phyloP scores from a whole-genome alignment of 1,284 basidiomycete species.

The Sanguinoderma infundibulare region DNA sequence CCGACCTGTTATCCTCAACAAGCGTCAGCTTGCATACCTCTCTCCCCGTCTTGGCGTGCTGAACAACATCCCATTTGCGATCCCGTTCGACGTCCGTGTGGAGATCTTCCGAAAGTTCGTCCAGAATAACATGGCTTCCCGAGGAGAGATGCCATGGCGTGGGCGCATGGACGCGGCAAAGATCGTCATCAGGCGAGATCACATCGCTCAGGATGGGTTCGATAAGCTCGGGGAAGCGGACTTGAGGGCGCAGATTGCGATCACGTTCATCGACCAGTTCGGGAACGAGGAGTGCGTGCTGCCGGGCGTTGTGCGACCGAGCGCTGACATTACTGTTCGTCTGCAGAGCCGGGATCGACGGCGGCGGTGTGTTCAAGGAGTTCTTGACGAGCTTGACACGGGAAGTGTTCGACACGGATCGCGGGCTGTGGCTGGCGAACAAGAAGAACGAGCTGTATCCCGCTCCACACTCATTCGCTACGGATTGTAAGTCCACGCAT shows the following conservation, averaged over 20 bases:
- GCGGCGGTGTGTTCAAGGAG: slow-evolving; percentile 98
- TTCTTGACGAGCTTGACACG: slow-evolving; percentile 92
- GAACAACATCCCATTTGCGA: slow-evolving; percentile 96
- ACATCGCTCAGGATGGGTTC: slow-evolving; percentile 90
- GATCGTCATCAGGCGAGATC: slow-evolving; percentile 72
- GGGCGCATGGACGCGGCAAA: slow-evolving; percentile 36
- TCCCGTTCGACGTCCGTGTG: slow-evolving; percentile 92
- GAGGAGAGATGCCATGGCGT: slow-evolving; percentile 28
- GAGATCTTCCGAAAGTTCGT: slow-evolving; percentile 90
- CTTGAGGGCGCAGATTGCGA: slow-evolving; percentile 83
- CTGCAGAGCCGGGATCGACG: slow-evolving; percentile 86
- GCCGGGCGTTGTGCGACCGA: background rate
- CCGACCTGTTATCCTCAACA: slow-evolving; percentile 49
- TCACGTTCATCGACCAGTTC: slow-evolving; percentile 91
- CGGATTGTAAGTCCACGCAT: slow-evolving; percentile 62
- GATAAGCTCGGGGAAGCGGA: slow-evolving; percentile 76
- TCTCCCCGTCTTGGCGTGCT: slow-evolving; percentile 90
- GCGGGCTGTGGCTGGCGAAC: slow-evolving; percentile 92
- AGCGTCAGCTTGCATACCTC: slow-evolving; percentile 74
- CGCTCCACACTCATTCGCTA: slow-evolving; percentile 89
- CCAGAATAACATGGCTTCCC: slow-evolving; percentile 52
- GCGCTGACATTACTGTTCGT: background rate
- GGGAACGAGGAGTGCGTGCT: slow-evolving; percentile 77
- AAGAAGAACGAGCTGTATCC: slow-evolving; percentile 94
- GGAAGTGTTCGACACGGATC: slow-evolving; percentile 94